Evolutionary conservation across 805 yeast genomes (phyloP).

Genomic region (Metschnikowia henanensis): DNA sequence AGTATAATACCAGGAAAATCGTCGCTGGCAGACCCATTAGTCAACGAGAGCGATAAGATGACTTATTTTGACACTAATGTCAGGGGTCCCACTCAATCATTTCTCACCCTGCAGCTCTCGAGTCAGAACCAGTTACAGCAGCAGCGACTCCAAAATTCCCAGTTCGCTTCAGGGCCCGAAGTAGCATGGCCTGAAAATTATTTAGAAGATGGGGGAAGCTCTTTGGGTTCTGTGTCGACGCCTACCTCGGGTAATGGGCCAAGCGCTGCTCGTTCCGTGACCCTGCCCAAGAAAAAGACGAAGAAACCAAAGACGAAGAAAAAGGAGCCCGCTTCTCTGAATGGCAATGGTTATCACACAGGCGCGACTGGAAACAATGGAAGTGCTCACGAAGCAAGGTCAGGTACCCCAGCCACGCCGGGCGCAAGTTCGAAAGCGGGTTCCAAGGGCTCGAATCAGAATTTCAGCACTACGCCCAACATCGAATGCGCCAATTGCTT

Average conservation of each 20-base stretch:
- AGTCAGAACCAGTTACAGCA: background rate
- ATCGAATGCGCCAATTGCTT: conserved; percentile 80
- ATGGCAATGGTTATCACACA: background rate
- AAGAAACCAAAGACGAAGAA: conserved; percentile 12
- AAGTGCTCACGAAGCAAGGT: background rate
- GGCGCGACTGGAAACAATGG: background rate
- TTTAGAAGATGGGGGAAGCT: conserved; percentile 12
- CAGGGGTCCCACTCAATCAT: conserved; percentile 3
- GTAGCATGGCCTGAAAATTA: conserved; percentile 7
- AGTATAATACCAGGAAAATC: conserved; percentile 2
- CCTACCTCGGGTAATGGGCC: conserved; percentile 13
- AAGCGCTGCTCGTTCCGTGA: conserved; percentile 5
- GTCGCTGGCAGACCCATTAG: conserved; percentile 4
- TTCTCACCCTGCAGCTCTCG: conserved; percentile 5
- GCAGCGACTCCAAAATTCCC: conserved; percentile 6
- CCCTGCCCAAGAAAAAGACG: conserved; percentile 12
- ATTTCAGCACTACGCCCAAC: conserved; percentile 5
- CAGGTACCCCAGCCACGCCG: background rate
- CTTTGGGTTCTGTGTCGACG: conserved; percentile 14
- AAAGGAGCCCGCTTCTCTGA: background rate
- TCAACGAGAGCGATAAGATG: conserved; percentile 5
- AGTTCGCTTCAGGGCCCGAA: background rate
- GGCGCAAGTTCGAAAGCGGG: background rate
- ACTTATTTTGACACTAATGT: conserved; percentile 7
- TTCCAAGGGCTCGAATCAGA: conserved; percentile 1